phyloP scores from a whole-genome alignment of 2,329 filamentous ascomycete genomes.

The Botrytis galanthina region DNA sequence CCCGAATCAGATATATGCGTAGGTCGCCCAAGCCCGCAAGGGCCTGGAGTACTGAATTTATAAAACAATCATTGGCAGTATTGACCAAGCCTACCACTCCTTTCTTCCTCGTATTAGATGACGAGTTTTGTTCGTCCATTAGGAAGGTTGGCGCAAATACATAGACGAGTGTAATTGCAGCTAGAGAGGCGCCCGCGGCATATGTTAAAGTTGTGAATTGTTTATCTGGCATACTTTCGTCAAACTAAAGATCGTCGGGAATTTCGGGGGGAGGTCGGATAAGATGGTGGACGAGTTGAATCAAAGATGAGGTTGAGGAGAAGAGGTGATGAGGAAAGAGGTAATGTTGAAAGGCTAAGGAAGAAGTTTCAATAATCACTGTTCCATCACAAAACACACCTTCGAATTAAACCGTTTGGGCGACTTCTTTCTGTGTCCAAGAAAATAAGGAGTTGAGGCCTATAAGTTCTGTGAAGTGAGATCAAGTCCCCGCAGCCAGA shows the following conservation, averaged over 20 bases:
- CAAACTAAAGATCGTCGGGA: slow-evolving; percentile 6
- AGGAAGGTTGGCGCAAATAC: slow-evolving; percentile 98
- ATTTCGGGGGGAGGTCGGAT: slow-evolving; percentile 5
- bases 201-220: slow-evolving; percentile 83
- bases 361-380: background rate
- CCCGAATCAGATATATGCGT: slow-evolving; percentile 86
- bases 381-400: slow-evolving; percentile 18
- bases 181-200: slow-evolving; percentile 90
- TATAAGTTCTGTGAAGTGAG: background rate
- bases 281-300: slow-evolving; percentile 14
- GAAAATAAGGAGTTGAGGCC: slow-evolving; percentile 10
- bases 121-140: slow-evolving; percentile 71
- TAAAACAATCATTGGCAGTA: slow-evolving; percentile 92
- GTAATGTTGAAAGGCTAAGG: background rate
- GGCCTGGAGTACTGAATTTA: slow-evolving; percentile 94
- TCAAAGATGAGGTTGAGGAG: slow-evolving; percentile 12
- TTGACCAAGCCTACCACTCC: slow-evolving; percentile 87
- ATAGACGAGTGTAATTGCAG: slow-evolving; percentile 91
- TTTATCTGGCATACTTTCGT: slow-evolving; percentile 69
- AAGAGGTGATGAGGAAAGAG: slow-evolving; percentile 1
- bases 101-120: slow-evolving; percentile 63
- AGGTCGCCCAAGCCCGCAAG: slow-evolving; percentile 87
- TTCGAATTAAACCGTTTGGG: slow-evolving; percentile 4
- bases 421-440: background rate
- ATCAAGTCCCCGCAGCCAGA: slow-evolving; percentile 10